phyloP scores from a whole-genome alignment of 192 early-diverging fungal species.

The Gonapodya sp. region DNA sequence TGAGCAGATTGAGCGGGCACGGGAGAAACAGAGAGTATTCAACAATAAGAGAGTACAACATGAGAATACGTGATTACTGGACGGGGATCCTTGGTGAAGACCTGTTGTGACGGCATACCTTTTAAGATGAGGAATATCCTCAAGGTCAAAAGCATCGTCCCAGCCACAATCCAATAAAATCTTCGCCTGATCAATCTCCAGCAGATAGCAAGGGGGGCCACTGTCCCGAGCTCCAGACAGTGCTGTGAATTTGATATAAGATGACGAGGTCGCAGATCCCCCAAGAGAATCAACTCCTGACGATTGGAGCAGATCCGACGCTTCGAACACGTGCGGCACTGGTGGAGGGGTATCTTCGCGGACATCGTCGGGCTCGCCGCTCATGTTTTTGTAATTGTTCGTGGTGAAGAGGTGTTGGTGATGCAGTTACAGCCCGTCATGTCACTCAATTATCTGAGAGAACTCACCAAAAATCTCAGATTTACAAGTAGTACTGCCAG shows the following conservation, averaged over 20 bases:
- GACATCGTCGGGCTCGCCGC: too few species aligned
- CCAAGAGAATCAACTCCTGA: background rate
- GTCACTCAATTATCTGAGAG: too few species aligned
- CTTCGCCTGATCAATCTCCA: constrained; percentile 86
- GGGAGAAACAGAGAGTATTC: too few species aligned
- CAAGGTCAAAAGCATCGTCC: constrained; percentile 64
- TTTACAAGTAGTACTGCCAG: too few species aligned
- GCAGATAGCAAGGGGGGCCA: constrained; percentile 79
- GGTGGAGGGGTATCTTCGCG: background rate
- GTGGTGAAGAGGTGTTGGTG: too few species aligned
- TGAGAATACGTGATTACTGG: too few species aligned
- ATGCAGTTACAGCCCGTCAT: too few species aligned
- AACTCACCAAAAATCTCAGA: too few species aligned
- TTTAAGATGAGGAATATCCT: constrained; percentile 54
- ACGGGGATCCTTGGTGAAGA: too few species aligned
- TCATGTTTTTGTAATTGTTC: too few species aligned
- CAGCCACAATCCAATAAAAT: constrained; percentile 93
- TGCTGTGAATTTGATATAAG: constrained; percentile 69
- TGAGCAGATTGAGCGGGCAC: too few species aligned
- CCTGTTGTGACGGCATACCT: constrained; percentile 31
- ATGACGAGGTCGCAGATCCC: background rate
- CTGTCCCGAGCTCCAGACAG: constrained; percentile 78
- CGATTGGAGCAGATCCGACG: background rate
- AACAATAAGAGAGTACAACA: too few species aligned
- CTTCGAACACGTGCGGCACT: background rate